Conservation (phyloP, 176 grass and related monocot species). For the Elaeis guineensis region DNA sequence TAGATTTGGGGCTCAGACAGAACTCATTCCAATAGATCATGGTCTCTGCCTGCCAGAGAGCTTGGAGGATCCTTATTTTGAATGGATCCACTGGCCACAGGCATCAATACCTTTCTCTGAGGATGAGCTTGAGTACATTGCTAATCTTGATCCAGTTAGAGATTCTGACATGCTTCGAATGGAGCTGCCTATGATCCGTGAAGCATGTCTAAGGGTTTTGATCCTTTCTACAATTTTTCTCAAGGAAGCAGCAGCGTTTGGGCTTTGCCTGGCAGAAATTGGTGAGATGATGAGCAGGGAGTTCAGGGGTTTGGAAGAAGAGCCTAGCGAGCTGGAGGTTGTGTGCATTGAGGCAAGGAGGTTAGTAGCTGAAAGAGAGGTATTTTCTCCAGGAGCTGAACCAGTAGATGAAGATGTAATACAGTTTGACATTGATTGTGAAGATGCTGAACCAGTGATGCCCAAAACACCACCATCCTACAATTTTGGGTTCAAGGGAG, state of each 20-base stretch:
- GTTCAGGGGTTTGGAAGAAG: conserved; percentile 76
- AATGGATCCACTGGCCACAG: too few species aligned
- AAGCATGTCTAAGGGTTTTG: conserved; percentile 76
- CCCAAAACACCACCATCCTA: conserved; percentile 37
- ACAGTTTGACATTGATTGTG: conserved; percentile 58
- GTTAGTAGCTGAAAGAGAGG: conserved; percentile 46
- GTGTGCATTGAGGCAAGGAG: conserved; percentile 75
- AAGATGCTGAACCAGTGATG: conserved; percentile 33
- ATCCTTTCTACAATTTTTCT: conserved; percentile 78
- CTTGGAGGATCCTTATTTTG: too few species aligned
- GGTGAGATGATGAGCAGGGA: conserved; percentile 98
- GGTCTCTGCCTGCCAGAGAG: too few species aligned
- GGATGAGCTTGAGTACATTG: too few species aligned
- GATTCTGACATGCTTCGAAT: conserved; percentile 65
- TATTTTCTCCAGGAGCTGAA: conserved; percentile 41
- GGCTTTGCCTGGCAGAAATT: conserved; percentile 73
- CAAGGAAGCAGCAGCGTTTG: conserved; percentile 62
- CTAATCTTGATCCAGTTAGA: too few species aligned
- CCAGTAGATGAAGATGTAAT: conserved; percentile 59
- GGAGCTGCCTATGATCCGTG: conserved; percentile 69
- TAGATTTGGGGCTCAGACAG: too few species aligned
- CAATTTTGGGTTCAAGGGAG: conserved; percentile 41
- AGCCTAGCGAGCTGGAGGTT: conserved; percentile 83
- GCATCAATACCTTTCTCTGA: too few species aligned
- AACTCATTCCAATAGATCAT: too few species aligned